These are phyloP conservation scores for Sporisorium iseilematis-ciliati DNA, from an alignment of 1,284 basidiomycete genomes.

Conservation along the genomic window DNA sequence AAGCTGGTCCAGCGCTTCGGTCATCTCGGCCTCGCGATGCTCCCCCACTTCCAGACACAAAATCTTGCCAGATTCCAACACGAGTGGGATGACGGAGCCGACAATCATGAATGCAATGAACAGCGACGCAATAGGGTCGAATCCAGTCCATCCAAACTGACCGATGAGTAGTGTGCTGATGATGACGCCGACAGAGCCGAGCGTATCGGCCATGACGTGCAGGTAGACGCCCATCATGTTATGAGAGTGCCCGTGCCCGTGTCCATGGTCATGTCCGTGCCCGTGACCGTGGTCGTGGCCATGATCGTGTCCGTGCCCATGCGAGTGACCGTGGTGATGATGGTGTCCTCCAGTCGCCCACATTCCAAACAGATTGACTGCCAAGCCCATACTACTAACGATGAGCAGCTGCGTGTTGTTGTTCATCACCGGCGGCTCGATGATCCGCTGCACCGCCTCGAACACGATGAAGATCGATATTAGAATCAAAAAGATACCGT, in stretches of 20 bases:
- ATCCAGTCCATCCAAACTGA: slow-evolving; percentile 98
- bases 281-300: slow-evolving; percentile 77
- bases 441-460: slow-evolving; percentile 93
- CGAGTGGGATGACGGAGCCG: slow-evolving; percentile 92
- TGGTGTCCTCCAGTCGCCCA: slow-evolving; percentile 85
- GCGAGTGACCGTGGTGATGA: slow-evolving; percentile 58
- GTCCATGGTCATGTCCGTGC: slow-evolving; percentile 73
- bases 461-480: slow-evolving; percentile 99
- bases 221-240: slow-evolving; percentile 99
- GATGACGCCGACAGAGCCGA: slow-evolving; percentile 96
- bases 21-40: slow-evolving; percentile 78
- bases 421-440: slow-evolving; percentile 94
- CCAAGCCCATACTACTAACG: slow-evolving; percentile 88
- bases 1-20: slow-evolving; percentile 82
- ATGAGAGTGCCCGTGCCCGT: slow-evolving; percentile 82
- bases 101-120: slow-evolving; percentile 96
- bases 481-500: slow-evolving; percentile 94
- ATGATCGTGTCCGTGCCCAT: slow-evolving; percentile 65
- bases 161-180: slow-evolving; percentile 95
- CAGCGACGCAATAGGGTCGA: slow-evolving; percentile 96
- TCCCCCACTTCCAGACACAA: slow-evolving; percentile 84
- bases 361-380: slow-evolving; percentile 98
- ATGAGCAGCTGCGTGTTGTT: slow-evolving; percentile 92
- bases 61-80: slow-evolving; percentile 90
- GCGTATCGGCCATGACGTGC: slow-evolving; percentile 73